Conservation (phyloP, 2,329 filamentous ascomycete genomes). For the Trichoderma sp. region DNA sequence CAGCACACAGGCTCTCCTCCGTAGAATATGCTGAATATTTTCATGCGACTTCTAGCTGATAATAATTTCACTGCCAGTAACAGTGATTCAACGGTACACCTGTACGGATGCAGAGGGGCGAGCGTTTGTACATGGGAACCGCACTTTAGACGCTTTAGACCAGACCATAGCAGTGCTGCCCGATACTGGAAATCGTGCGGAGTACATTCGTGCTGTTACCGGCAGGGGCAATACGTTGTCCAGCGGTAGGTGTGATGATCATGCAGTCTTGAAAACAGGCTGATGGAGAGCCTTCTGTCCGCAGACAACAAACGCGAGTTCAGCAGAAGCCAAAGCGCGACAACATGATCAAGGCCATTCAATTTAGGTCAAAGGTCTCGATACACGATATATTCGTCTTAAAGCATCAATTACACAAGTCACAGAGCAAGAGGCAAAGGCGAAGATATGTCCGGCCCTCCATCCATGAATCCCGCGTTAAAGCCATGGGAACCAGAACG, state of each 20-base stretch:
- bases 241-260: background rate
- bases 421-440: background rate
- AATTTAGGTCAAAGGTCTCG: background rate
- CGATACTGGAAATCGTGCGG: too few species aligned
- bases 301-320: background rate
- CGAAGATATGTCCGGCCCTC: constrained; percentile 46
- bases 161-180: too few species aligned
- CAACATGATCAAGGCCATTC: background rate
- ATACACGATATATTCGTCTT: background rate
- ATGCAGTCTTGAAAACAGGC: background rate
- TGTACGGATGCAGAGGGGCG: background rate
- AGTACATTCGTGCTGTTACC: background rate
- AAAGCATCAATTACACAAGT: background rate
- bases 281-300: background rate
- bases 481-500: constrained; percentile 36
- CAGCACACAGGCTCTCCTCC: background rate
- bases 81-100: background rate
- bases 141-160: too few species aligned
- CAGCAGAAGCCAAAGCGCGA: background rate
- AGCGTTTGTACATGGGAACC: background rate
- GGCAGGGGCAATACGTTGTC: background rate
- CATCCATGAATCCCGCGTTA: constrained; percentile 36
- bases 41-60: background rate
- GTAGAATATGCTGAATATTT: background rate
- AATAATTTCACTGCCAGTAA: background rate